Evolutionary conservation across 371 early-diverging fungal genomes (phyloP).

Genomic region (Apophysomyces variabilis): DNA sequence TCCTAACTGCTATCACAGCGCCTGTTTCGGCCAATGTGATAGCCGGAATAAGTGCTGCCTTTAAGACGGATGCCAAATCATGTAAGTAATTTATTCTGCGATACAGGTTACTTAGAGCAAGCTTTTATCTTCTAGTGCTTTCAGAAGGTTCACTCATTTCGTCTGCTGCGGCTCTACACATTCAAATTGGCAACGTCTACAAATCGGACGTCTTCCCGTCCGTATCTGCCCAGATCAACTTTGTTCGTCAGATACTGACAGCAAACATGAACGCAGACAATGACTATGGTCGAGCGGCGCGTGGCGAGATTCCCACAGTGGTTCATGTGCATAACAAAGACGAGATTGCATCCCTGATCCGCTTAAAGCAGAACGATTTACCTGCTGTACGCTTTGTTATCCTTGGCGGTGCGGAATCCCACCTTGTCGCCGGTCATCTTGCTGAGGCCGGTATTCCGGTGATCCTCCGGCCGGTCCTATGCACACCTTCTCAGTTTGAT

Average conservation of each 20-base stretch:
- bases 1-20: slow-evolving; percentile 59
- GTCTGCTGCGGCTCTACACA: slow-evolving; percentile 64
- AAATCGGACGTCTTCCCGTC: slow-evolving; percentile 59
- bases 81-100: slow-evolving; percentile 13
- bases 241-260: slow-evolving; percentile 57
- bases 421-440: slow-evolving; percentile 65
- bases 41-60: slow-evolving; percentile 44
- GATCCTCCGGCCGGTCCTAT: slow-evolving; percentile 66
- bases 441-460: slow-evolving; percentile 65
- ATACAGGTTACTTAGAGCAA: neutral
- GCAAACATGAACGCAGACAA: slow-evolving; percentile 29
- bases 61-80: slow-evolving; percentile 26
- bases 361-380: slow-evolving; percentile 52
- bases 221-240: slow-evolving; percentile 67
- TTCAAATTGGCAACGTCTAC: slow-evolving; percentile 55
- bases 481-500: slow-evolving; percentile 71
- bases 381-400: slow-evolving; percentile 44
- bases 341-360: slow-evolving; percentile 72
- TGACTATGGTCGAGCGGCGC: slow-evolving; percentile 49
- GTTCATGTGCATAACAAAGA: slow-evolving; percentile 67
- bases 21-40: slow-evolving; percentile 49
- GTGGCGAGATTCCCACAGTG: slow-evolving; percentile 68
- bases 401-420: slow-evolving; percentile 75
- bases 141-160: slow-evolving; percentile 35
- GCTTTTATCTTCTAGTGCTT: slow-evolving; percentile 11